phyloP scores from a whole-genome alignment of 202 grass and related monocot genomes.

The Carex arenaria region DNA sequence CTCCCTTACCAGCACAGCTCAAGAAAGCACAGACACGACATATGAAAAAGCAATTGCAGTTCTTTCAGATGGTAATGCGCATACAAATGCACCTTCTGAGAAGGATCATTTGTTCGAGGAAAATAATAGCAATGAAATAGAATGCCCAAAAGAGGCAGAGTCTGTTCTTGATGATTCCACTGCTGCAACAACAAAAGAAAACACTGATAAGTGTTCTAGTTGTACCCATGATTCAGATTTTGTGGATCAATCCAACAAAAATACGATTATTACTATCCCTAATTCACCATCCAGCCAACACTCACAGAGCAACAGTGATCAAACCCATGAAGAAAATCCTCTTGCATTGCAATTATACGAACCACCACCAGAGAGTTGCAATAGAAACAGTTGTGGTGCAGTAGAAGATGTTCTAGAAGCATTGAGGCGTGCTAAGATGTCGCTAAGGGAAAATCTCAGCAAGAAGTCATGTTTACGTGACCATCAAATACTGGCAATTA shows the following conservation, averaged over 20 bases:
- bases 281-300: slow-evolving; percentile 43
- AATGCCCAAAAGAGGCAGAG: not conserved
- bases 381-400: not conserved
- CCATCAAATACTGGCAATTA: slow-evolving; percentile 33
- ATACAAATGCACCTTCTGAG: not conserved
- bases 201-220: not conserved
- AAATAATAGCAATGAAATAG: not conserved
- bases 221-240: slow-evolving; percentile 8
- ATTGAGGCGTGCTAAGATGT: slow-evolving; percentile 60
- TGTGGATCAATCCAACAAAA: slow-evolving; percentile 30
- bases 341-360: slow-evolving; percentile 10
- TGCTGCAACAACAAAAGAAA: slow-evolving; percentile 15
- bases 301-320: slow-evolving; percentile 28
- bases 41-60: slow-evolving; percentile 17
- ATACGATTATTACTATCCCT: slow-evolving; percentile 35
- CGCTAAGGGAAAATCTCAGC: slow-evolving; percentile 41
- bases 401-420: slow-evolving; percentile 53
- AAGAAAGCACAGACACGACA: slow-evolving; percentile 6
- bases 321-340: slow-evolving; percentile 29
- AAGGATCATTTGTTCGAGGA: slow-evolving; percentile 15
- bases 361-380: slow-evolving; percentile 18
- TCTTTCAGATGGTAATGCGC: slow-evolving; percentile 7
- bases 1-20: not conserved
- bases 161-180: slow-evolving; percentile 6
- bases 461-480: slow-evolving; percentile 31